Evolutionary conservation across 2,329 filamentous ascomycete species (phyloP).

Genomic region (Diaporthe helianthi): DNA sequence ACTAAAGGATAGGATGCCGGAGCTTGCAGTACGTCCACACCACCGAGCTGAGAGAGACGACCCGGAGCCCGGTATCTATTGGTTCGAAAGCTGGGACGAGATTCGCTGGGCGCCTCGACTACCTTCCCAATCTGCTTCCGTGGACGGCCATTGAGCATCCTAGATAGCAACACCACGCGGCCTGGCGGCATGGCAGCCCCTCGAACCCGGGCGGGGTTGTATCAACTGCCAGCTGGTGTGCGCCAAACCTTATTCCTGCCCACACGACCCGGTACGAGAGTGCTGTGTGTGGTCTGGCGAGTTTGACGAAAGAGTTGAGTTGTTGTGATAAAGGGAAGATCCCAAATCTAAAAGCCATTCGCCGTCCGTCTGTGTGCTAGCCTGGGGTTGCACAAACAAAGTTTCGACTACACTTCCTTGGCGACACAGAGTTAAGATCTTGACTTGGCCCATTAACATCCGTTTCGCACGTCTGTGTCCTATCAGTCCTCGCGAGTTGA

Average conservation of each 20-base stretch:
- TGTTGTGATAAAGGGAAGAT: too few species aligned
- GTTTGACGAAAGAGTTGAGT: not conserved
- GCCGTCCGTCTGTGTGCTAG: not conserved
- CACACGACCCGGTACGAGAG: not conserved
- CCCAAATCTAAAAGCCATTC: not conserved
- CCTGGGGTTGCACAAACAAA: not conserved
- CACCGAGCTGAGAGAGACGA: not conserved
- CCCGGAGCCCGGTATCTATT: constrained; percentile 9
- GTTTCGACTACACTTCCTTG: constrained; percentile 15
- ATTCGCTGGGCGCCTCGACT: not conserved
- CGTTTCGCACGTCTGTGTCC: not conserved
- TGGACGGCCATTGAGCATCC: not conserved
- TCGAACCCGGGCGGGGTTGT: constrained; percentile 12
- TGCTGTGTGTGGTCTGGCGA: not conserved
- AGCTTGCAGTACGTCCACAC: constrained; percentile 6
- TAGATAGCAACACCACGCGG: constrained; percentile 12
- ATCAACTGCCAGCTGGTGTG: not conserved
- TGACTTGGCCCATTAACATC: constrained; percentile 1
- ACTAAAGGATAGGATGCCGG: constrained; percentile 13
- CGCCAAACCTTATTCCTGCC: constrained; percentile 6
- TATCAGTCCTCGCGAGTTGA: not conserved
- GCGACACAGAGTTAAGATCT: constrained; percentile 15
- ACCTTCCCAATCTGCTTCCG: not conserved
- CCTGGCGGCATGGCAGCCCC: constrained; percentile 6
- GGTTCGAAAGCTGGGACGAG: not conserved